These are phyloP conservation scores for Daldinia sp. DNA, from an alignment of 2,329 filamentous ascomycete genomes.

Conservation along the genomic window DNA sequence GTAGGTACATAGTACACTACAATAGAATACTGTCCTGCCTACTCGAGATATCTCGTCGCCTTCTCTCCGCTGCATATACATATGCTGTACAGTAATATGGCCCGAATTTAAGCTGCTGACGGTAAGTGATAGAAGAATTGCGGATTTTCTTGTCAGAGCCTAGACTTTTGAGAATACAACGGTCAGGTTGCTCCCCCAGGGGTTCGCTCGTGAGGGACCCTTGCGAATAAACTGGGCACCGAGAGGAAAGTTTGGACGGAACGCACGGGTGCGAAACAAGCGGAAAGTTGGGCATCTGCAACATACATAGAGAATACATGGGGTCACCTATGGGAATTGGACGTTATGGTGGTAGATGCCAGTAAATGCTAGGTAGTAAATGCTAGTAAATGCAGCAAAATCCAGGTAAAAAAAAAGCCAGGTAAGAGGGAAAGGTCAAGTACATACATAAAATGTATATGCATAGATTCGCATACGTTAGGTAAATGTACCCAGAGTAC, in stretches of 20 bases:
- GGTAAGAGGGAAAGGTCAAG: neutral
- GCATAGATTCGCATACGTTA: neutral
- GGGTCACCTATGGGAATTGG: conserved; percentile 12
- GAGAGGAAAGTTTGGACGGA: conserved; percentile 26
- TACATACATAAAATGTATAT: conserved; percentile 10
- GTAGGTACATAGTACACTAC: neutral
- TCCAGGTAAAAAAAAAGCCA: neutral
- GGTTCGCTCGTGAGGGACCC: conserved; percentile 30
- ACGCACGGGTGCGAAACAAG: conserved; percentile 20
- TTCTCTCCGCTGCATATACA: neutral
- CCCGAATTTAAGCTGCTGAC: neutral
- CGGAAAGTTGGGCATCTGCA: conserved; percentile 23
- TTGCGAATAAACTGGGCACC: conserved; percentile 20
- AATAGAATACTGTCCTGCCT: neutral
- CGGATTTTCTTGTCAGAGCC: conserved; percentile 15
- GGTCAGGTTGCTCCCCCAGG: conserved; percentile 18
- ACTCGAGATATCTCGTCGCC: conserved; percentile 4
- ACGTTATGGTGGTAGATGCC: neutral
- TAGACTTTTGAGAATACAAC: conserved; percentile 22
- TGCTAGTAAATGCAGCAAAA: conserved; percentile 1
- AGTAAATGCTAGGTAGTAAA: neutral
- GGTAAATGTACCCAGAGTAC: neutral
- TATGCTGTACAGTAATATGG: conserved; percentile 21
- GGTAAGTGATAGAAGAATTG: conserved; percentile 9
- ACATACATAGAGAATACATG: neutral